phyloP scores from a whole-genome alignment of 148 eudicot species.

The Camellia lanceoleosa region DNA sequence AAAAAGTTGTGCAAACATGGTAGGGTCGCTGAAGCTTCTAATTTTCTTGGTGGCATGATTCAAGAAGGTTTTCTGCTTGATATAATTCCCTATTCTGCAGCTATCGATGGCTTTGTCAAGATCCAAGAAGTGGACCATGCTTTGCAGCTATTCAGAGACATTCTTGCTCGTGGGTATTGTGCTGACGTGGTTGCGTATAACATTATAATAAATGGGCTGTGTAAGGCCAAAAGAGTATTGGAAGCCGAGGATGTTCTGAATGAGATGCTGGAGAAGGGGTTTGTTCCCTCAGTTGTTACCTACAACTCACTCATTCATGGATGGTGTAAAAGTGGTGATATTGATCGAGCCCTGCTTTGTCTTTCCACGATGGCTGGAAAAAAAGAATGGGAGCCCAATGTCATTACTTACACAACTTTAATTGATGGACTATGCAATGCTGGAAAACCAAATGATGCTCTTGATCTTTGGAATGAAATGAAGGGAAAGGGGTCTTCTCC shows the following conservation, averaged over 20 bases:
- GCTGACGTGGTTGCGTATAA: conserved; percentile 86
- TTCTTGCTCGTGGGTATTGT: conserved; percentile 55
- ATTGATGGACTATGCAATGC: conserved; percentile 66
- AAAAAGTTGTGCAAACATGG: conserved; percentile 56
- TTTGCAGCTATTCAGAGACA: conserved; percentile 49
- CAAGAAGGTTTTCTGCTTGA: conserved; percentile 66
- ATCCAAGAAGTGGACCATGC: conserved; percentile 56
- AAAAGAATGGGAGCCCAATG: conserved; percentile 51
- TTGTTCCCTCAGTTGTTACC: conserved; percentile 78
- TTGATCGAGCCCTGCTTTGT: conserved; percentile 50
- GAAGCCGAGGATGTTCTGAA: conserved; percentile 58
- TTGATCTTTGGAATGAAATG: conserved; percentile 44
- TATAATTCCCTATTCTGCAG: conserved; percentile 66
- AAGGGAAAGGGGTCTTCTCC: conserved; percentile 18
- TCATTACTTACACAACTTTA: conserved; percentile 33
- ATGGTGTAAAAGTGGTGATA: conserved; percentile 68
- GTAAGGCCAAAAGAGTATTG: conserved; percentile 48
- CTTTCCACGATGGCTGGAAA: conserved; percentile 48
- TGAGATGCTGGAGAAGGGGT: conserved; percentile 57
- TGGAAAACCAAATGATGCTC: conserved; percentile 62
- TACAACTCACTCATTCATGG: conserved; percentile 82
- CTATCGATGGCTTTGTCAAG: conserved; percentile 57
- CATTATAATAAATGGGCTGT: conserved; percentile 71
- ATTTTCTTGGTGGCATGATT: conserved; percentile 54
- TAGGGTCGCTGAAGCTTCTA: conserved; percentile 56